Evolutionary conservation across 768 basidiomycete genomes (phyloP), one percentile per base, ranked within the genome.

Genomic region (Trametes coccinea): DNA sequence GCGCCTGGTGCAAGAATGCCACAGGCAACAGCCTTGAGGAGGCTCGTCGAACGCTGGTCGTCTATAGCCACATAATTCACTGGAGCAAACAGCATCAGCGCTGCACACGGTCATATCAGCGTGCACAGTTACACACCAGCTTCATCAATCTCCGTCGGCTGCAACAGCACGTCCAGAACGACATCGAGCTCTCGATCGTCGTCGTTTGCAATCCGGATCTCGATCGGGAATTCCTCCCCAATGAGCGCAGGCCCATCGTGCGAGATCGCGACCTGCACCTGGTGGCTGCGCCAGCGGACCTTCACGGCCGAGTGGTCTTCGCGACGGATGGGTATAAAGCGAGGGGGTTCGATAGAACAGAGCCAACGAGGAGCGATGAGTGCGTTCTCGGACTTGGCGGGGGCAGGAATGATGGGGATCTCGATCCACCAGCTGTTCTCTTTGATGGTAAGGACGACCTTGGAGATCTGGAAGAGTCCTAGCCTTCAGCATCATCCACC

Each of bases 181-280:
- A 92, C 74, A 14, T 90, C 85, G 10, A 98, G 73, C 29, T 86
- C 80, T 17, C 85, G 78, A 48, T 84, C 82, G 70, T 97, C 94
- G 4, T 76, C 69, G 69, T 95, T 97, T 4, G 76, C 82, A 13
- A 96, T 79, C 48, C 84, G 79, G 44, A 98, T 77, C 10, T 72
- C 70, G 66, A 98, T 87, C 0, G 90, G 87, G 68, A 90, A 92
- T 47, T 82, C 80, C 72, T 97, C 95, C 63, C 90, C 87, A 39
- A 96, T 73, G 71, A 88, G 91, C 0, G 92, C 93, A 0, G 90
- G 89, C 1, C 81, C 72, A 0, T 81, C 75, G 59, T 93, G 88
- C 1, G 77, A 72, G 47, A 95, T 70, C 0, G 78, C 75, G 17
- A 92, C 75, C 4, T 73, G 66, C 3, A 96, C 67, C 0, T 73